Evolutionary conservation across 306 rosid species (phyloP), one percentile per base, ranked within the genome.

Genomic region (Arachis stenosperma): DNA sequence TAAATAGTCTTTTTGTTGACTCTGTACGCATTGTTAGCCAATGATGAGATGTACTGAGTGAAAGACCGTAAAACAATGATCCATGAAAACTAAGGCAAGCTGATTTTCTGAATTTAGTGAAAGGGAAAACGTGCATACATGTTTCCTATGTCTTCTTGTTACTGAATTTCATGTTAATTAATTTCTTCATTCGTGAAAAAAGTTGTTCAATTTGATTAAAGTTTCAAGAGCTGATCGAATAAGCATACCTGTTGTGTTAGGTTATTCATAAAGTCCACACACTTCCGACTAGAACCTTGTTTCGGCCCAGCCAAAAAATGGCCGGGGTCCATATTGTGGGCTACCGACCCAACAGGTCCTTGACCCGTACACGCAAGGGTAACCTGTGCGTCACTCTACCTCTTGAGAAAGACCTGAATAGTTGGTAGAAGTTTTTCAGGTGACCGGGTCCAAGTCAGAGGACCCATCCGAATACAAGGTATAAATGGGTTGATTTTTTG

Each of bases 101-200:
- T 46, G 22, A 47, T 5, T 56, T 57, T 70, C 6, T 56, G 53
- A 50, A 5, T 7, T 11, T 2, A 54, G 70, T 55, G 39, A 47
- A 79, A 76, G n/a, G 2, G 5, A 68, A 58, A 48, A 72, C 87
- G 82, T 84, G 87, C 75, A 9, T 2, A 41, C 84, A 69, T 56
- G 84, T 77, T 73, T 50, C 30, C 1, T n/a, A 14, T n/a, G 12
- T 51, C 6, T 61, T 61, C 71, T 33, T 54, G n/a, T 58, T 15
- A 33, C 37, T 33, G 4, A 33, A 2, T 33, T 33, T 51, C 17
- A 41, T 64, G 12, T 37, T 60, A 43, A 51, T 48, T 50, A 15
- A 10, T 17, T 33, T 1, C 1, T 33, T 33, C 29, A 57, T 48
- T 27, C 62, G 44, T 39, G 37, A 4, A 44, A 40, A 4, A 44